Conservation (phyloP, 2,329 filamentous ascomycete genomes). For the Beauveria brongniartii region DNA sequence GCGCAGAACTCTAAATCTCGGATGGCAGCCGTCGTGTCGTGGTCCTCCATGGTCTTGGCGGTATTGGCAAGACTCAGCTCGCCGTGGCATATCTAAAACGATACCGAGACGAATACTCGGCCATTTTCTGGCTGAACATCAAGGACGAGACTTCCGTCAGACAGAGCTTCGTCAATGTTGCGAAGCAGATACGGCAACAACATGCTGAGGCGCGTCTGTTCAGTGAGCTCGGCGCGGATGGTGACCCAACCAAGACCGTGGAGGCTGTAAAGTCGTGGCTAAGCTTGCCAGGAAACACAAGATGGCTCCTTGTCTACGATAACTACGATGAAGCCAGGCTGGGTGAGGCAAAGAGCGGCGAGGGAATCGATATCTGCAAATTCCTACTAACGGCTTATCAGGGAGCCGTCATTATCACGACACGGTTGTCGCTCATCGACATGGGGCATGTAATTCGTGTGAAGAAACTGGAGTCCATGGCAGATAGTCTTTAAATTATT, state of each 20-base stretch:
- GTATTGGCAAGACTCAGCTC: conserved; percentile 38
- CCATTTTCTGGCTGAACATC: conserved; percentile 36
- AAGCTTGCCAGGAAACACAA: conserved; percentile 22
- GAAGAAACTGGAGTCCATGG: conserved; percentile 22
- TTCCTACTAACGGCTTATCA: conserved; percentile 26
- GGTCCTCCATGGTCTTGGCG: conserved; percentile 32
- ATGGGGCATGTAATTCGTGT: conserved; percentile 25
- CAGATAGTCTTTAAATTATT: conserved; percentile 23
- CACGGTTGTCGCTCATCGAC: conserved; percentile 24
- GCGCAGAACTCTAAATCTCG: conserved; percentile 4
- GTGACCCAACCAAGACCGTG: conserved; percentile 18
- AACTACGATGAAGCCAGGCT: conserved; percentile 27
- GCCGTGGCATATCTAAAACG: conserved; percentile 27
- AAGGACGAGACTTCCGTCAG: conserved; percentile 28
- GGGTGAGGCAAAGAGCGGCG: conserved; percentile 12
- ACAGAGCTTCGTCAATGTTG: conserved; percentile 24
- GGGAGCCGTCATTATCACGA: conserved; percentile 34
- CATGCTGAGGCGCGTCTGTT: conserved; percentile 19
- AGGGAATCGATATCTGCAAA: conserved; percentile 20
- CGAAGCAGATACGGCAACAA: conserved; percentile 20
- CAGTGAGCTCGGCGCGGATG: conserved; percentile 15
- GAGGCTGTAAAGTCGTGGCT: conserved; percentile 31
- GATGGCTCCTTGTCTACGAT: conserved; percentile 33
- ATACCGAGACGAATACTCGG: conserved; percentile 28
- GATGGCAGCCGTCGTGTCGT: conserved; percentile 15